Evolutionary conservation across 495 filamentous ascomycete genomes (phyloP).

Genomic region (Diplogelasinospora grovesii): DNA sequence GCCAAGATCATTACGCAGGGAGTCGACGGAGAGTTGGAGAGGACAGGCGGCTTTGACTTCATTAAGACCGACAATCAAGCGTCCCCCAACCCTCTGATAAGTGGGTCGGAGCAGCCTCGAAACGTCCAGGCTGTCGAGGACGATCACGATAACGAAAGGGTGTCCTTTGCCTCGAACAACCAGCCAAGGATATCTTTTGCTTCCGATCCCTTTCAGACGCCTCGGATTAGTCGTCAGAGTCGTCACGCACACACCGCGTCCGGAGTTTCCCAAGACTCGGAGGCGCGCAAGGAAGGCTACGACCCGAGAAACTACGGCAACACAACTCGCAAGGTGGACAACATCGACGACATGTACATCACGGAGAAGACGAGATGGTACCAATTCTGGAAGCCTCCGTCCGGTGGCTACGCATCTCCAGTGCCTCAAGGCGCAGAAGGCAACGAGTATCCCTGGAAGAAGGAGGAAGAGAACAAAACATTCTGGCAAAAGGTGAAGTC

Average conservation of each 20-base stretch:
- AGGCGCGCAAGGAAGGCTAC: slow-evolving; percentile 20
- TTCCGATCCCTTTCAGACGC: slow-evolving; percentile 21
- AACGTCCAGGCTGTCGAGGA: slow-evolving; percentile 11
- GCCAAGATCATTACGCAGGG: slow-evolving; percentile 54
- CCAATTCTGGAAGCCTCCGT: slow-evolving; percentile 49
- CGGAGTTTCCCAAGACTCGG: slow-evolving; percentile 26
- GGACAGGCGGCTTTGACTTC: slow-evolving; percentile 48
- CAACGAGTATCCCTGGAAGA: slow-evolving; percentile 34
- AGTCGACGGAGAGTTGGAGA: slow-evolving; percentile 51
- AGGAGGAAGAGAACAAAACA: slow-evolving; percentile 36
- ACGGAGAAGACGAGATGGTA: slow-evolving; percentile 41
- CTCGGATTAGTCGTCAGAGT: slow-evolving; percentile 18
- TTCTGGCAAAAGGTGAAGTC: slow-evolving; percentile 38
- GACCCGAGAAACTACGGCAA: slow-evolving; percentile 31
- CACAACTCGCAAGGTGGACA: slow-evolving; percentile 37
- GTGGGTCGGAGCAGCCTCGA: slow-evolving; percentile 24
- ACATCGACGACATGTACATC: slow-evolving; percentile 37
- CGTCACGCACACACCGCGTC: slow-evolving; percentile 31
- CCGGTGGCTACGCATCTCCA: slow-evolving; percentile 46
- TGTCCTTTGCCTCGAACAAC: no score
- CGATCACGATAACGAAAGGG: no score
- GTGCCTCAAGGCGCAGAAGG: slow-evolving; percentile 42
- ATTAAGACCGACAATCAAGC: slow-evolving; percentile 16
- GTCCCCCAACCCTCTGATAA: slow-evolving; percentile 17
- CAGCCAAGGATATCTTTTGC: slow-evolving; percentile 26